These are phyloP conservation scores for Bothriochloa decipiens DNA, from an alignment of 176 grass and related monocot species.

Conservation along the genomic window DNA sequence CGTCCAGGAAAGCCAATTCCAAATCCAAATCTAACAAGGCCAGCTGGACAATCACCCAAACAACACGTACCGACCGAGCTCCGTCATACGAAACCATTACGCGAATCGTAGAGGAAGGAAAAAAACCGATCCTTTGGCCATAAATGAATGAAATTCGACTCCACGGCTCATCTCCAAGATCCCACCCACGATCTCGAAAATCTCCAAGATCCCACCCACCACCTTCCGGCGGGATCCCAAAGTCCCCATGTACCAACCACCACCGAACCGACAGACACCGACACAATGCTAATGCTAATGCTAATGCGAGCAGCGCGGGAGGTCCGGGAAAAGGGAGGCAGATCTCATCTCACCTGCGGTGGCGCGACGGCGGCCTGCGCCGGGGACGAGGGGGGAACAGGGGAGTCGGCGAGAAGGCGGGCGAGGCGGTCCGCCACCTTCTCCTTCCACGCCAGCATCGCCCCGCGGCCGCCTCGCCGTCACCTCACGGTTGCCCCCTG, in stretches of 20 bases:
- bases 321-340: not conserved
- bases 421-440: constrained; percentile 54
- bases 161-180: not conserved
- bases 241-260: not conserved
- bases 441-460: constrained; percentile 67
- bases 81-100: too few relatives aligned
- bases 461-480: not conserved
- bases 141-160: not conserved
- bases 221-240: not conserved
- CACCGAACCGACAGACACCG: not conserved
- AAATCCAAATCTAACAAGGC: not conserved
- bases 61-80: not conserved
- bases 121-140: not conserved
- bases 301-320: not conserved
- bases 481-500: not conserved
- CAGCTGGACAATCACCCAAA: not conserved
- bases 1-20: not conserved
- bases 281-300: not conserved
- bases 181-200: not conserved
- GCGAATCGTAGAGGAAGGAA: not conserved
- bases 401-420: constrained; percentile 48
- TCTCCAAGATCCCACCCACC: constrained; percentile 11
- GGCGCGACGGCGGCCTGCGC: constrained; percentile 16
- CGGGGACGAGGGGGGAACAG: not conserved
- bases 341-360: constrained; percentile 34